Evolutionary conservation across 169 alveolate genomes (phyloP), one percentile per base, ranked within the genome.

Genomic region (Pseudocohnilembus persalinus): DNA sequence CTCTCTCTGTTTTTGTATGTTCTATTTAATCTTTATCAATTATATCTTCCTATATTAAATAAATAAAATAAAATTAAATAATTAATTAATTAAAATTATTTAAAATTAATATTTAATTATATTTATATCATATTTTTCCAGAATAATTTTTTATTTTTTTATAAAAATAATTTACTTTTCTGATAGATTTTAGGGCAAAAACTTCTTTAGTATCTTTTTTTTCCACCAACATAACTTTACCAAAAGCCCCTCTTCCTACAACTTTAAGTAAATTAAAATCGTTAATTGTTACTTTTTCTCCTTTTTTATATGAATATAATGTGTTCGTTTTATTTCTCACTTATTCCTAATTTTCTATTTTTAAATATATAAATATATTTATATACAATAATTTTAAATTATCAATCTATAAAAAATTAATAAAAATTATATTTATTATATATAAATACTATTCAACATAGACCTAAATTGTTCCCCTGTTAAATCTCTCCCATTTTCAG

Each of bases 231-330:
- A 87, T 90, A 15, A 93, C 96, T 73, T 91, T 93, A 34, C 96
- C 96, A 79, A 88, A 93, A 33, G 92, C 83, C 29, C 96, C 95
- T 88, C 91, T 89, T n/a, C 96, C 96, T 32, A 93, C 68, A n/a
- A 93, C 95, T 87, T 91, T 93, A 0, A 78, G 78, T 29, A 88
- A 85, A 32, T 76, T 80, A 84, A 93, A 93, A 76, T 91, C 95
- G 63, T 89, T 84, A 29, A 93, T 86, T 25, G 92, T 79, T 24
- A 83, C 89, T 31, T 81, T 84, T 29, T 91, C 88, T 34, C 86
- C 91, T 20, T 83, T 88, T 28, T 35, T 31, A 74, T 81, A 84
- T 25, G 92, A 84, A 75, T 85, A 92, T 0, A 89, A 77, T 6
- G 93, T 89, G 0, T 85, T 74, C 35, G 91, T 82, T n/a, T n/a